Evolutionary conservation across 176 grass and related monocot species (phyloP), one percentile per base, ranked within the genome.

Genomic region (Carex littledalei): DNA sequence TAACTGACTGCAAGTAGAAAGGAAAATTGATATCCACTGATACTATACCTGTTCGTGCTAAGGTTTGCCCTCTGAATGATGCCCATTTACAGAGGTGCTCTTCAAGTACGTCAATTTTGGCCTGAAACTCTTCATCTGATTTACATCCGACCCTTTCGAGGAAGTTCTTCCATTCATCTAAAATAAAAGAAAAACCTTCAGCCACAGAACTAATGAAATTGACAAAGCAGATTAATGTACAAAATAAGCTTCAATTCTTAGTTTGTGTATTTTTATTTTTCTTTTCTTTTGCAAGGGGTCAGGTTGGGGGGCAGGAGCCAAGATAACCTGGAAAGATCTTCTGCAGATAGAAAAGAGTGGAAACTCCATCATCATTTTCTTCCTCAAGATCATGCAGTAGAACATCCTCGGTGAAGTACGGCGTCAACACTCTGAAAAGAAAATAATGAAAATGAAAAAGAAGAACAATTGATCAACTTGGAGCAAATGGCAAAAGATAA

Each of bases 151-250:
- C 64, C 16, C 92, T 88, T 88, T 94, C 61, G 29, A 86, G 86
- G 75, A 97, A 97, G 81, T 97, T 97, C 37, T 82, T 82, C 94
- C 94, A 97, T 91, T 97, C 90, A 88, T 97, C 94, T 97, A 80
- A 52, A 39, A 60, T n/a, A 80, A 72, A 86, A 72, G 80, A 54
- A 72, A 35, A 80, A 31, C 13, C 21, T 77, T 55, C 11, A 77
- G 73, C 50, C 73, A 55, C 49, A 77, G 6, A 77, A 54, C 24
- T 50, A 78, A 54, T 56, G 49, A 78, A 74, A 77, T 77, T 77
- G 22, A 75, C 45, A 75, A 75, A 26, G 20, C 71, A 26, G n/a
- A 75, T 71, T 4, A 34, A 29, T 41, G 32, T 4, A 39, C 16
- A 41, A 43, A 73, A 74, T 43, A 50, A 74, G 70, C 18, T 21